Conservation (phyloP, 306 rosid genomes). For the Begonia peltatifolia region DNA sequence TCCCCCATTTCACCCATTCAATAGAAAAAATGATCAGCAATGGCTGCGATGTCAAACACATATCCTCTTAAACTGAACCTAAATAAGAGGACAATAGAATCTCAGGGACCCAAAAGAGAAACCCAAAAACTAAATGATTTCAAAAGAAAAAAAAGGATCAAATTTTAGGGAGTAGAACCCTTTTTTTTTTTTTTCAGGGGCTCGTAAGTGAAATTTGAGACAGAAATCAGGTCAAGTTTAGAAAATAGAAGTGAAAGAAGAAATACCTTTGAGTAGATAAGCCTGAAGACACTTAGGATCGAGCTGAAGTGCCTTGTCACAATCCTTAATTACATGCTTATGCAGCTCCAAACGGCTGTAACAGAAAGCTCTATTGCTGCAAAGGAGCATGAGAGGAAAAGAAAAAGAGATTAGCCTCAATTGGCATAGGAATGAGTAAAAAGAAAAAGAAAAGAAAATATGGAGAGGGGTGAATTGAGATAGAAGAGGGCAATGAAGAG, state of each 20-base stretch:
- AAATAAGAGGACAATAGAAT: too few species aligned
- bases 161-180: too few species aligned
- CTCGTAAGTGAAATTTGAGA: too few species aligned
- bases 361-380: constrained; percentile 89
- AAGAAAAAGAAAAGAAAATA: background rate
- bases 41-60: too few species aligned
- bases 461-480: constrained; percentile 8
- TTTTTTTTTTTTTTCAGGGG: too few species aligned
- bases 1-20: too few species aligned
- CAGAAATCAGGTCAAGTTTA: constrained; percentile 6
- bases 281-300: constrained; percentile 66
- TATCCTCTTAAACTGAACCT: too few species aligned
- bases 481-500: constrained; percentile 8
- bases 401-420: constrained; percentile 10
- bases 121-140: too few species aligned
- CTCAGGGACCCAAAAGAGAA: too few species aligned
- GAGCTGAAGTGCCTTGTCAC: constrained; percentile 75
- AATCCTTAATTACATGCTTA: constrained; percentile 88
- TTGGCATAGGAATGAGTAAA: background rate
- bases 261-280: constrained; percentile 68
- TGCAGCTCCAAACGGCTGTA: constrained; percentile 86
- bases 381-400: background rate
- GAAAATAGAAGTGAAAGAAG: background rate
- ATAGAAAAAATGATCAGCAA: too few species aligned
- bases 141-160: too few species aligned